Conservation (phyloP, 805 yeast species). For the Wickerhamiella domercqiae region DNA sequence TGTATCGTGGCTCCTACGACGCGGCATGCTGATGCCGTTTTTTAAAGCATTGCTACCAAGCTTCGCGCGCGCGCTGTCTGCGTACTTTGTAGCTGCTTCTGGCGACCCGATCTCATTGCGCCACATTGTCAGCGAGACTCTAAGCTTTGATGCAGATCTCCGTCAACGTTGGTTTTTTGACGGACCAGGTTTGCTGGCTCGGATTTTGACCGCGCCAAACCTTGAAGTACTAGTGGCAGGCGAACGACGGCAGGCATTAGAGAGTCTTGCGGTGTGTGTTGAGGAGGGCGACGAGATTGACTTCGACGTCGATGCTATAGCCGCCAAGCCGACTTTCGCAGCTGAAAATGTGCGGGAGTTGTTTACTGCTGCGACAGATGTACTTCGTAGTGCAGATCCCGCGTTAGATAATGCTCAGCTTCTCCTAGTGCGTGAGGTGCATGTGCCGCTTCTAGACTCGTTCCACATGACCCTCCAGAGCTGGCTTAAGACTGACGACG, state of each 20-base stretch:
- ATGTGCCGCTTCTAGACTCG: constrained; percentile 38
- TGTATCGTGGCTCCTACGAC: constrained; percentile 16
- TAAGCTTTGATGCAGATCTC: constrained; percentile 41
- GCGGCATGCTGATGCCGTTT: constrained; percentile 26
- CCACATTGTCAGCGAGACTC: constrained; percentile 43
- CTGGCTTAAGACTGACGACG: constrained; percentile 31
- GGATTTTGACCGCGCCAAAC: neutral
- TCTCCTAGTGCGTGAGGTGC: constrained; percentile 42
- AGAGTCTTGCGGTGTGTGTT: neutral
- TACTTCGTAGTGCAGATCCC: constrained; percentile 24
- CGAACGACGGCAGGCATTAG: neutral
- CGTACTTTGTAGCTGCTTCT: constrained; percentile 7
- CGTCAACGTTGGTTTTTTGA: constrained; percentile 26
- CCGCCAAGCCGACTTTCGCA: constrained; percentile 47
- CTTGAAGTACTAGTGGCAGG: neutral
- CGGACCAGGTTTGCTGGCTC: neutral
- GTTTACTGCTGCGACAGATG: constrained; percentile 40
- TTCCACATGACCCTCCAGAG: constrained; percentile 32
- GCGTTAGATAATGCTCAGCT: constrained; percentile 30
- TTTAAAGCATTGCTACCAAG: constrained; percentile 33
- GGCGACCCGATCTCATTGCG: constrained; percentile 34
- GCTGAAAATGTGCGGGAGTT: constrained; percentile 43
- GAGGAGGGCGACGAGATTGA: constrained; percentile 29
- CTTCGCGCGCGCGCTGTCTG: constrained; percentile 7
- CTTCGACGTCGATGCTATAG: constrained; percentile 28